phyloP scores from a whole-genome alignment of 371 early-diverging fungal species.

The Catenaria anguillulae region DNA sequence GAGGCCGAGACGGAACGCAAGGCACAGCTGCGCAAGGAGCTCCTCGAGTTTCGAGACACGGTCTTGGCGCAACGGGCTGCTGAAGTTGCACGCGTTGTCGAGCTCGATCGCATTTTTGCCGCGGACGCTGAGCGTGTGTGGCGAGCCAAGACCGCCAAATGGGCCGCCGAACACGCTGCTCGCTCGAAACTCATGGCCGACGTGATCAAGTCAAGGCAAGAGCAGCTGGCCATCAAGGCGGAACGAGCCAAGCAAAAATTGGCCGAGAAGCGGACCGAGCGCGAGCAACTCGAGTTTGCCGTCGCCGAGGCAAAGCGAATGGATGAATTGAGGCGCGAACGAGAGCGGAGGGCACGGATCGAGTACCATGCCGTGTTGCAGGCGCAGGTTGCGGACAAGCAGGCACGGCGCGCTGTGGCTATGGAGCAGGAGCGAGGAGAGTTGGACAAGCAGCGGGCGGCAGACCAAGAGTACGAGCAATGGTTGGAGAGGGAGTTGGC shows the following conservation, averaged over 20 bases:
- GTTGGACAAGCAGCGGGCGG: background rate
- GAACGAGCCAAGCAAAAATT: background rate
- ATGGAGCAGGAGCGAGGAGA: background rate
- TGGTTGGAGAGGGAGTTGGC: background rate
- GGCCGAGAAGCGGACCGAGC: background rate
- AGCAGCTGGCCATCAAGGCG: conserved; percentile 24
- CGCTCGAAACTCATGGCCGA: conserved; percentile 31
- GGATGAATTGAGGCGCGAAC: conserved; percentile 16
- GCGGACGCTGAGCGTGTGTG: conserved; percentile 19
- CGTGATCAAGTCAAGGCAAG: conserved; percentile 23
- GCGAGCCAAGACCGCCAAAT: background rate
- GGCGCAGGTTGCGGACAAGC: conserved; percentile 8
- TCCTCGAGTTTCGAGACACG: conserved; percentile 26
- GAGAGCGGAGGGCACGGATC: conserved; percentile 15
- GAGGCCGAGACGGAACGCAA: conserved; percentile 13
- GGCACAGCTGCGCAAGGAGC: conserved; percentile 24
- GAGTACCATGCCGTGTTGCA: conserved; percentile 11
- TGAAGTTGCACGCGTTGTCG: conserved; percentile 21
- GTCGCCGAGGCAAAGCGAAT: conserved; percentile 11
- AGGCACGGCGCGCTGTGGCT: background rate
- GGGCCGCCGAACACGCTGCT: conserved; percentile 26
- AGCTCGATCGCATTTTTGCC: conserved; percentile 24
- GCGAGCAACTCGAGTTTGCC: background rate
- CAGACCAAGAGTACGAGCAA: background rate
- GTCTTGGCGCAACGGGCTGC: conserved; percentile 17